Base-by-base conservation (phyloP, 2,329 filamentous ascomycete species). In the Alternaria ventricosa region DNA sequence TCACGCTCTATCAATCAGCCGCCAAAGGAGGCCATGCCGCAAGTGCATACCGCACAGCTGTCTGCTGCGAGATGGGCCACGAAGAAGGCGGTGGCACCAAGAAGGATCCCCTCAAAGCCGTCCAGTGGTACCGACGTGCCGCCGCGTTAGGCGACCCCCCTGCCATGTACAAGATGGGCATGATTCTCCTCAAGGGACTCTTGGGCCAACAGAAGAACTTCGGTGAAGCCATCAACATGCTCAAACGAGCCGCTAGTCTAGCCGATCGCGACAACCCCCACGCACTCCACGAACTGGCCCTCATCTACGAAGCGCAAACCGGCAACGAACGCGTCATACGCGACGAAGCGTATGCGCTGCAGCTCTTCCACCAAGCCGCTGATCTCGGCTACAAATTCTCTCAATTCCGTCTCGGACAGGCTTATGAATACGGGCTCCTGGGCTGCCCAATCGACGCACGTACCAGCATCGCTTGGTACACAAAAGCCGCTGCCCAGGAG, bases 131-230 rank as follows among this genome's bases (percentile, higher is more conserved):
- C 81, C 94, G 95, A 78, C 92, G 94, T 46, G 94, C 96, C 7
- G 95, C 96, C 11, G 91, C 91, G 12, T 85, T 98, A 3, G 95
- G 96, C 4, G 95, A 99, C 75, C 91, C 92, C 2, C 92, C 95
- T 0, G 96, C 94, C 28, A 97, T 98, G 93, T 99, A 97, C 84
- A 99, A 99, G 81, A 89, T 98, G 81, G 96, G 96, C 62, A 97
- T 97, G 90, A 97, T 99, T 69, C 84, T 93, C 65, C 87, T 98
- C 58, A 98, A 98, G 80, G 96, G 95, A 11, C 85, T 98, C 27
- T 87, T 99, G n/a, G 94, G 94, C 5, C 94, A 98, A 77, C 87
- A 86, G 23, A 89, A 86, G 75, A 97, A 96, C 75, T 88, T 93
- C 3, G 87, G 91, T 46, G 96, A 98, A 81, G 94, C 94, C 18